phyloP scores from a whole-genome alignment of 1,139 yeast genomes.

The Hemisphaericaspora xylanilytica region DNA sequence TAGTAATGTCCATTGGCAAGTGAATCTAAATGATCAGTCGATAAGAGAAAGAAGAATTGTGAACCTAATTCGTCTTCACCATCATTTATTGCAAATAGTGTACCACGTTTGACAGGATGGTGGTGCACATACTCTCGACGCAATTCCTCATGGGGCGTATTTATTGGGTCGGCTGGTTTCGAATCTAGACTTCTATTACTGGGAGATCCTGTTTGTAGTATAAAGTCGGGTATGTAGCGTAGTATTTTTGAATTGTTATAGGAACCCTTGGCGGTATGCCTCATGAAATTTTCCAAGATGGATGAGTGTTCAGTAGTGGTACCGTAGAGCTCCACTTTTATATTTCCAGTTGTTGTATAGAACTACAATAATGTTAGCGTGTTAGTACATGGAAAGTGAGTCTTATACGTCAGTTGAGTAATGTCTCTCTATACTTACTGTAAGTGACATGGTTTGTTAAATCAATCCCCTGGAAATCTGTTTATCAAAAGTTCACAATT shows the following conservation, averaged over 20 bases:
- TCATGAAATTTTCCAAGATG: conserved; percentile 25
- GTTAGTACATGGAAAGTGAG: no score
- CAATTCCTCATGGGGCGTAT: conserved; percentile 2
- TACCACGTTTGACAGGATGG: conserved; percentile 15
- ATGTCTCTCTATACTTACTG: conserved; percentile 13
- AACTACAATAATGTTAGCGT: conserved; percentile 14
- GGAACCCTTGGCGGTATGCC: conserved; percentile 48
- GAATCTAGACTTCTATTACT: conserved; percentile 44
- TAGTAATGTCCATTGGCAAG: conserved; percentile 13
- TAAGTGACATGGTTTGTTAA: conserved; percentile 18
- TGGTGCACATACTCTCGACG: background rate
- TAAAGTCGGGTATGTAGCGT: conserved; percentile 43
- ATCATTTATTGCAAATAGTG: conserved; percentile 18
- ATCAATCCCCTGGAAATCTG: background rate
- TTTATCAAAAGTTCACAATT: no score
- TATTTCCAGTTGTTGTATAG: conserved; percentile 20
- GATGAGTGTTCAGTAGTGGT: conserved; percentile 12
- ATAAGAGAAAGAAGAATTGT: conserved; percentile 23
- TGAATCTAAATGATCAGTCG: conserved; percentile 13
- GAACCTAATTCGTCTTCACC: conserved; percentile 16
- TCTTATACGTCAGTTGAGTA: no score
- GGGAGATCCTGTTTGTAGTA: conserved; percentile 52
- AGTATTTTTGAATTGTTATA: conserved; percentile 40
- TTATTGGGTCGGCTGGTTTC: conserved; percentile 10
- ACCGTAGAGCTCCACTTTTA: conserved; percentile 19